Evolutionary conservation across 441 rosid genomes (phyloP), one percentile per base, ranked within the genome.

Genomic region (Geranium incanum): DNA sequence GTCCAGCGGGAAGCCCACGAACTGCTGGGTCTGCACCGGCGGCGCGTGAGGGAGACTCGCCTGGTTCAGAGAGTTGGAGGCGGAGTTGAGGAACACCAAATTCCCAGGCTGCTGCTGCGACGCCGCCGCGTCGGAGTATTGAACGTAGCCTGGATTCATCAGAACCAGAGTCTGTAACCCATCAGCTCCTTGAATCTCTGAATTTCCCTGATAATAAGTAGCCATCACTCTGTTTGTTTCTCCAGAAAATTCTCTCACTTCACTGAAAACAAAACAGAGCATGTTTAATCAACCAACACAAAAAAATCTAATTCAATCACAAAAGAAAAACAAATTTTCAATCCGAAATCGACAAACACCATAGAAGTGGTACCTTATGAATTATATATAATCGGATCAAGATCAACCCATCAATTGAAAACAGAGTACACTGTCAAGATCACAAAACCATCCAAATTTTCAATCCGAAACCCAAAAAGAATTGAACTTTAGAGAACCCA

Each of bases 131-230:
- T 84, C 85, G 36, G 96, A 81, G 78, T 87, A 90, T 39, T 87
- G 97, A 77, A 87, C 92, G 75, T 94, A 94, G 28, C 87, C 78
- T 28, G 98, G 97, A 85, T 94, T 94, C 97, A 94, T 94, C 72
- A 94, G 91, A 18, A 91, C 84, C 48, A 94, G 93, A 76, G 98
- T 94, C 71, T 94, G 98, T 5, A 94, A 82, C 12, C 92, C 97
- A 72, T 90, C 95, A 5, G 78, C 68, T 23, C 84, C 84, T 45
- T 90, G 92, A 57, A 88, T 80, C 36, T 93, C 96, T 0, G 93
- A 88, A 75, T 89, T 87, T 55, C 92, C 95, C 77, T 88, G 90
- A 76, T 81, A 94, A 85, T 87, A 94, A 15, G 92, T 81, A 76
- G 97, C 96, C 98, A 94, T 94, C 77, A 66, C 60, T 52, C 60